Evolutionary conservation across 164 flowering plant genomes (phyloP).

Genomic region (Cinnamomum chago): DNA sequence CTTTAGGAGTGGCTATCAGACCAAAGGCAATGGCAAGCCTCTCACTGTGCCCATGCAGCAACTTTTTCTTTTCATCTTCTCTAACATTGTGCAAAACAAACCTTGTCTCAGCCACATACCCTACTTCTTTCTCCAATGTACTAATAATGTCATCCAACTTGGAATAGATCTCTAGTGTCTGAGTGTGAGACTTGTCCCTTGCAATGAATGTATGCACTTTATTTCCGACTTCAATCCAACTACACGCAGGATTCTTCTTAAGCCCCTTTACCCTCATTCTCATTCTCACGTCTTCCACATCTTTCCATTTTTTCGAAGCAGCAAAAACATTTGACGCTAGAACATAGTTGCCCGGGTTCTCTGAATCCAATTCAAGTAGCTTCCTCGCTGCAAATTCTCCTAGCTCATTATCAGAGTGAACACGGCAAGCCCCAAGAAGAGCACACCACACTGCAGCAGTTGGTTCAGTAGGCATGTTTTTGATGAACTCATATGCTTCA

Average conservation of each 20-base stretch:
- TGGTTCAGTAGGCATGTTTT: constrained; percentile 51
- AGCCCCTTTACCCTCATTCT: constrained; percentile 60
- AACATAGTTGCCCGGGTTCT: constrained; percentile 69
- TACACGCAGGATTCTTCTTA: constrained; percentile 82
- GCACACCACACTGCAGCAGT: constrained; percentile 74
- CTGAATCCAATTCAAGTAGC: constrained; percentile 58
- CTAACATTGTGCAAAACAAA: constrained; percentile 58
- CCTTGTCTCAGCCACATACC: constrained; percentile 60
- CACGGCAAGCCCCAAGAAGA: constrained; percentile 69
- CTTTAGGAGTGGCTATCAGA: constrained; percentile 32
- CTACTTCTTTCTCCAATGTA: constrained; percentile 45
- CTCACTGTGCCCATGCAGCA: constrained; percentile 41
- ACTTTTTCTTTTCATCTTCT: constrained; percentile 59
- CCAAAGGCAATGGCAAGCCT: constrained; percentile 71
- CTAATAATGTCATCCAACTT: constrained; percentile 42
- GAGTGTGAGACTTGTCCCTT: constrained; percentile 67
- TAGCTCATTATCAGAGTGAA: constrained; percentile 51
- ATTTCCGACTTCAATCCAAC: constrained; percentile 74
- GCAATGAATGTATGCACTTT: constrained; percentile 60
- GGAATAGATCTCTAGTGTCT: constrained; percentile 39
- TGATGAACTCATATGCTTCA: constrained; percentile 60
- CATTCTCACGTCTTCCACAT: constrained; percentile 55
- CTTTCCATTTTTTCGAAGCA: constrained; percentile 60
- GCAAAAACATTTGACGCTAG: constrained; percentile 72
- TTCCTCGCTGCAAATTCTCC: constrained; percentile 63